Evolutionary conservation across 2,329 filamentous ascomycete genomes (phyloP).

Genomic region (Fusarium nisikadoi): DNA sequence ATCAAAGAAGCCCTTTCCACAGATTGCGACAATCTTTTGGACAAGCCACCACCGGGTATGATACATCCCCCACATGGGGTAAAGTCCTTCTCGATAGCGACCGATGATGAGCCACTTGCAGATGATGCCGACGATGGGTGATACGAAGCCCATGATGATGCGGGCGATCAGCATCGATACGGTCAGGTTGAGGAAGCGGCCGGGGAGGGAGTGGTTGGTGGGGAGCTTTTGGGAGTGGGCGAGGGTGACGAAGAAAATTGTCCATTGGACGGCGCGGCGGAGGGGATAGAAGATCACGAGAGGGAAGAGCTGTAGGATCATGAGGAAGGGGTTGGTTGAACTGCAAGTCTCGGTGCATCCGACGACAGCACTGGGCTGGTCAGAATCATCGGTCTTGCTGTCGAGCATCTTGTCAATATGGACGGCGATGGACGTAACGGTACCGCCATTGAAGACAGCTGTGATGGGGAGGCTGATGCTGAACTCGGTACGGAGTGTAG

Average conservation of each 20-base stretch:
- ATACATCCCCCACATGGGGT: slow-evolving; percentile 11
- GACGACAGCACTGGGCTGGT: accelerated
- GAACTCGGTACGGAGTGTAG: neutral
- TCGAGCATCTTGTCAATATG: neutral
- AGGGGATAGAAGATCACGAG: neutral
- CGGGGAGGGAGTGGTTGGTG: slow-evolving; percentile 1
- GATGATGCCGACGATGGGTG: neutral
- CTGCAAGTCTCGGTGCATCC: slow-evolving; percentile 8
- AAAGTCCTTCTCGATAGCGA: neutral
- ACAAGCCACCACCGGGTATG: slow-evolving; percentile 20
- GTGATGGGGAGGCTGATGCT: neutral
- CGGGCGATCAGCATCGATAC: slow-evolving; percentile 3
- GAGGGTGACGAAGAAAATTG: slow-evolving; percentile 6
- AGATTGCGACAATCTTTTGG: slow-evolving; percentile 9
- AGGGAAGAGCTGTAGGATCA: neutral
- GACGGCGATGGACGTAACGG: neutral
- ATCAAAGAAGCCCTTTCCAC: neutral
- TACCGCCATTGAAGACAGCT: neutral
- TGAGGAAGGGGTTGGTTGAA: slow-evolving; percentile 1
- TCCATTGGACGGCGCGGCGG: slow-evolving; percentile 8
- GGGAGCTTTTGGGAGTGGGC: slow-evolving; percentile 7
- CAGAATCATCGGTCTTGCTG: neutral
- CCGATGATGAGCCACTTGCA: slow-evolving; percentile 15
- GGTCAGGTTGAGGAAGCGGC: neutral
- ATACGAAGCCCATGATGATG: neutral